These are phyloP conservation scores for Hypoxylon sp. DNA, from an alignment of 2,329 filamentous ascomycete species.

Conservation along the genomic window DNA sequence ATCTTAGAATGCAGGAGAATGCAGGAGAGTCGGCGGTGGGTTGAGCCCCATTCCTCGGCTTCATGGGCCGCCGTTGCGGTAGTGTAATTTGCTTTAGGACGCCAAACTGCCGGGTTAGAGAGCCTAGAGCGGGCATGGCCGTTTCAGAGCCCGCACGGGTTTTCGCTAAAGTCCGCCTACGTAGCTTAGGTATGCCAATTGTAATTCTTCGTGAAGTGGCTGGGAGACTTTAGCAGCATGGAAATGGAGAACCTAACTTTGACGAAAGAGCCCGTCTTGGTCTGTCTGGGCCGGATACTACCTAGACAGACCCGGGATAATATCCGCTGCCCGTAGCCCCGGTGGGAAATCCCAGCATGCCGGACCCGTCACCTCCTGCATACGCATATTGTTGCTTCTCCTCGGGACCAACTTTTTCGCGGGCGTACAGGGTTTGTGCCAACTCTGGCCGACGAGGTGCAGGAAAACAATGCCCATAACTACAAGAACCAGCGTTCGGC, in stretches of 20 bases:
- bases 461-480: slow-evolving; percentile 8
- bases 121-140: slow-evolving; percentile 27
- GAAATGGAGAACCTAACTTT: slow-evolving; percentile 6
- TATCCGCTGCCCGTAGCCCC: slow-evolving; percentile 38
- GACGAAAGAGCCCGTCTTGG: slow-evolving; percentile 30
- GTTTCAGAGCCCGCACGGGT: slow-evolving; percentile 38
- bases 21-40: slow-evolving; percentile 14
- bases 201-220: slow-evolving; percentile 20
- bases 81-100: slow-evolving; percentile 29
- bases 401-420: slow-evolving; percentile 26
- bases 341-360: slow-evolving; percentile 32
- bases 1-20: slow-evolving; percentile 18
- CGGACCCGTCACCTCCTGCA: slow-evolving; percentile 39
- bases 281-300: slow-evolving; percentile 29
- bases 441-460: slow-evolving; percentile 16
- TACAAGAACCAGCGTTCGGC: neutral
- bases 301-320: slow-evolving; percentile 24
- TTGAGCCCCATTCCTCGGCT: slow-evolving; percentile 25
- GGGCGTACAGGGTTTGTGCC: slow-evolving; percentile 22
- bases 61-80: slow-evolving; percentile 38
- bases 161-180: slow-evolving; percentile 26
- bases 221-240: slow-evolving; percentile 28
- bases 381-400: slow-evolving; percentile 25
- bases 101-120: slow-evolving; percentile 40
- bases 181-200: slow-evolving; percentile 13